Conservation (phyloP, 306 rosid species). For the Glycine latifolia region DNA sequence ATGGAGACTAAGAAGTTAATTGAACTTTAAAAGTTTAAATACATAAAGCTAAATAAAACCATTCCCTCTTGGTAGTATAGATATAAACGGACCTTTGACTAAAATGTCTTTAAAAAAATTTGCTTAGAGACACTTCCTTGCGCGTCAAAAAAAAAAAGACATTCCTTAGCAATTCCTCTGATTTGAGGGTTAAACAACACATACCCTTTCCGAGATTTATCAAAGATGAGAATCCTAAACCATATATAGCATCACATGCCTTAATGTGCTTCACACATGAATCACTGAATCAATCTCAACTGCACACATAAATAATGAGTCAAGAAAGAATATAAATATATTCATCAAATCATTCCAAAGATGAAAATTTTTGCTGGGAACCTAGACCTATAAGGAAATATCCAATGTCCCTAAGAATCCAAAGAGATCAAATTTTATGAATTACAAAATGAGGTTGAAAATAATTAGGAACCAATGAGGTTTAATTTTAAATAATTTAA, state of each 20-base stretch:
- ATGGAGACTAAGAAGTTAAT: too few species aligned
- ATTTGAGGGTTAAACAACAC: too few species aligned
- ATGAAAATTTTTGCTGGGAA: constrained; percentile 24
- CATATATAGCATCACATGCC: not conserved
- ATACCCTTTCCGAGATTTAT: too few species aligned
- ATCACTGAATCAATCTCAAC: constrained; percentile 37
- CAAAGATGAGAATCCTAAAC: not conserved
- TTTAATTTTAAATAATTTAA: constrained; percentile 47
- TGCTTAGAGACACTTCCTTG: too few species aligned
- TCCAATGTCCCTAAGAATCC: constrained; percentile 46
- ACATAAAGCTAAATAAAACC: too few species aligned
- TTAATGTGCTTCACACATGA: constrained; percentile 19
- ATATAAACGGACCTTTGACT: too few species aligned
- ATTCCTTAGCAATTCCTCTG: too few species aligned
- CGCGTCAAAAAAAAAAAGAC: too few species aligned
- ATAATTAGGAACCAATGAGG: constrained; percentile 48
- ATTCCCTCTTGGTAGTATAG: too few species aligned
- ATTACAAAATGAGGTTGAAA: constrained; percentile 50
- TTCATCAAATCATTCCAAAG: constrained; percentile 41
- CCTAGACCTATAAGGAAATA: constrained; percentile 42
- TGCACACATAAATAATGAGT: constrained; percentile 32
- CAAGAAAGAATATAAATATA: constrained; percentile 41
- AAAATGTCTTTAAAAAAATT: too few species aligned
- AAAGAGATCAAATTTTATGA: constrained; percentile 45
- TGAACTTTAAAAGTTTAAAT: too few species aligned